Conservation (phyloP, 208 protist species). For the Ichthyophonus hoferi region DNA sequence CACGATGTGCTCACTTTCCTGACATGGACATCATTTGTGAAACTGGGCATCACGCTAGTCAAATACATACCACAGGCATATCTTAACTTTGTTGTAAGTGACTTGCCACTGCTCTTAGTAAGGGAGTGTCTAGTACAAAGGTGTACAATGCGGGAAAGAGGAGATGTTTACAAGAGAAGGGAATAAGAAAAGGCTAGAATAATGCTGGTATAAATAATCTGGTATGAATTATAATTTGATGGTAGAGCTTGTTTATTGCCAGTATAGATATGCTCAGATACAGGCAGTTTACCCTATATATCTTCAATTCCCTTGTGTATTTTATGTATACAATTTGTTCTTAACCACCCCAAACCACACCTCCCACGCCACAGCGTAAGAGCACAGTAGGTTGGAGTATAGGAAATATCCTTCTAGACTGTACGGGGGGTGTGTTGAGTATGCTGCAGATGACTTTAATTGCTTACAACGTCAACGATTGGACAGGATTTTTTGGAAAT, state of each 20-base stretch:
- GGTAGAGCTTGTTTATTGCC: too few relatives aligned
- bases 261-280: too few relatives aligned
- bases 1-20: conserved; percentile 49
- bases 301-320: too few relatives aligned
- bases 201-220: too few relatives aligned
- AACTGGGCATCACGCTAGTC: conserved; percentile 60
- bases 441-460: conserved; percentile 57
- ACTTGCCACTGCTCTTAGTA: too few relatives aligned
- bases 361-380: conserved; percentile 49
- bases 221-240: too few relatives aligned
- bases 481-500: conserved; percentile 60
- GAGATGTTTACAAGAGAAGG: too few relatives aligned
- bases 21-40: conserved; percentile 58
- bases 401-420: conserved; percentile 66
- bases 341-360: not conserved
- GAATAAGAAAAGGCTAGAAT: too few relatives aligned
- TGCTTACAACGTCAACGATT: conserved; percentile 49
- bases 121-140: too few relatives aligned
- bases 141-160: too few relatives aligned
- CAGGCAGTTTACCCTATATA: not conserved
- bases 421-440: conserved; percentile 59
- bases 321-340: too few relatives aligned
- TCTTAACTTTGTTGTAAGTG: conserved; percentile 32
- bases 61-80: conserved; percentile 69
- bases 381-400: conserved; percentile 67